Conservation (phyloP, 106 monocot species). For the Xerophyta viscosa region DNA sequence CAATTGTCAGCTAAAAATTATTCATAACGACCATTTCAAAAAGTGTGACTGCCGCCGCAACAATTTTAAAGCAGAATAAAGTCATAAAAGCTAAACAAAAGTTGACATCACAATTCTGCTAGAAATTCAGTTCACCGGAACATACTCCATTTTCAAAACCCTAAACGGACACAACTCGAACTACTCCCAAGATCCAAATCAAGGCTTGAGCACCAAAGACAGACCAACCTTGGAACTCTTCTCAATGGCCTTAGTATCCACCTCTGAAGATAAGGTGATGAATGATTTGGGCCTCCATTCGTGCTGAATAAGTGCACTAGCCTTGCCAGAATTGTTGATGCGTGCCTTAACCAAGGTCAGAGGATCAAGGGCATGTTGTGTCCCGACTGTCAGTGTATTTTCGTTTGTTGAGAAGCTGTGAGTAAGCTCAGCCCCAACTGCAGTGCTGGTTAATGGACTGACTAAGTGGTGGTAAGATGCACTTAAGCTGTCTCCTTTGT, state of each 20-base stretch:
- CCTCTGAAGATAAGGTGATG: conserved; percentile 72
- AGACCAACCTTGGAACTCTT: conserved; percentile 84
- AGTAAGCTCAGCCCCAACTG: conserved; percentile 76
- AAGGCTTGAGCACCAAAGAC: conserved; percentile 67
- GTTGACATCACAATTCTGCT: too few relatives aligned
- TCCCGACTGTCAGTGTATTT: conserved; percentile 70
- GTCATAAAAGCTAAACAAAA: too few relatives aligned
- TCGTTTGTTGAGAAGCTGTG: conserved; percentile 76
- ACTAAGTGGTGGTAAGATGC: conserved; percentile 89
- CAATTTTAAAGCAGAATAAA: too few relatives aligned
- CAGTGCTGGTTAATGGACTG: conserved; percentile 49
- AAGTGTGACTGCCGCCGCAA: too few relatives aligned
- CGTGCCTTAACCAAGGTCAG: conserved; percentile 70
- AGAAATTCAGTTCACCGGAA: too few relatives aligned
- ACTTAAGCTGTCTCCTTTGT: conserved; percentile 65
- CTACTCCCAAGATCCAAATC: conserved; percentile 8
- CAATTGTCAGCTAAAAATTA: too few relatives aligned
- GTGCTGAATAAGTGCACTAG: conserved; percentile 79
- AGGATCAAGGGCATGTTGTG: conserved; percentile 70
- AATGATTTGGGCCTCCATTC: conserved; percentile 81
- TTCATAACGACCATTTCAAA: too few relatives aligned
- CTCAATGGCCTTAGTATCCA: conserved; percentile 81
- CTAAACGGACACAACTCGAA: too few relatives aligned
- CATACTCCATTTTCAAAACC: too few relatives aligned
- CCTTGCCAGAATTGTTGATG: conserved; percentile 80